phyloP scores from a whole-genome alignment of 164 flowering plant species.

The Kingdonia uniflora region DNA sequence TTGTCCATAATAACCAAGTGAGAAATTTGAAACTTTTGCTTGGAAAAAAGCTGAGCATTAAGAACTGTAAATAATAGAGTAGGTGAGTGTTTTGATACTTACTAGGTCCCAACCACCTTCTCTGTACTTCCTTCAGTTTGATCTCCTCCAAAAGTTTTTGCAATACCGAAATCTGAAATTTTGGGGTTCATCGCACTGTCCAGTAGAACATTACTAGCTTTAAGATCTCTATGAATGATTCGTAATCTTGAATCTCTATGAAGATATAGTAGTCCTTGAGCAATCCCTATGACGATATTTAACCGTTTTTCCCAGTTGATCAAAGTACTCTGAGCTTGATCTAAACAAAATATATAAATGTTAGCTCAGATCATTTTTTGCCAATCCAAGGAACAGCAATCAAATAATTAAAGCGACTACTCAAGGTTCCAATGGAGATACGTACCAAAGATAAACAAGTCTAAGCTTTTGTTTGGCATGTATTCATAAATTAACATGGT shows the following conservation, averaged over 20 bases:
- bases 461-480: too few relatives aligned
- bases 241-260: conserved; percentile 15
- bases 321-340: conserved; percentile 4
- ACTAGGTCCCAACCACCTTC: conserved; percentile 17
- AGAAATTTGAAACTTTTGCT: not conserved
- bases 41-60: too few relatives aligned
- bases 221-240: conserved; percentile 15
- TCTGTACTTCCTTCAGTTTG: conserved; percentile 12
- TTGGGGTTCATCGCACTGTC: conserved; percentile 13
- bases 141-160: conserved; percentile 10
- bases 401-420: not conserved
- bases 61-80: not conserved
- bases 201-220: conserved; percentile 9
- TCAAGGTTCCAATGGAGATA: not conserved
- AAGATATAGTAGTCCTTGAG: conserved; percentile 15
- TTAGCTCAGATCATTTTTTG: not conserved
- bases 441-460: not conserved
- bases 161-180: conserved; percentile 17
- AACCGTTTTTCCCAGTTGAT: conserved; percentile 13
- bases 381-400: not conserved
- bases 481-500: too few relatives aligned
- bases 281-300: conserved; percentile 10
- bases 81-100: conserved; percentile 3
- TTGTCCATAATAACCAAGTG: not conserved
- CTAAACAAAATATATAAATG: conserved; percentile 6